Evolutionary conservation across 1,284 basidiomycete genomes (phyloP).

Genomic region (Rhodotorula sp.): DNA sequence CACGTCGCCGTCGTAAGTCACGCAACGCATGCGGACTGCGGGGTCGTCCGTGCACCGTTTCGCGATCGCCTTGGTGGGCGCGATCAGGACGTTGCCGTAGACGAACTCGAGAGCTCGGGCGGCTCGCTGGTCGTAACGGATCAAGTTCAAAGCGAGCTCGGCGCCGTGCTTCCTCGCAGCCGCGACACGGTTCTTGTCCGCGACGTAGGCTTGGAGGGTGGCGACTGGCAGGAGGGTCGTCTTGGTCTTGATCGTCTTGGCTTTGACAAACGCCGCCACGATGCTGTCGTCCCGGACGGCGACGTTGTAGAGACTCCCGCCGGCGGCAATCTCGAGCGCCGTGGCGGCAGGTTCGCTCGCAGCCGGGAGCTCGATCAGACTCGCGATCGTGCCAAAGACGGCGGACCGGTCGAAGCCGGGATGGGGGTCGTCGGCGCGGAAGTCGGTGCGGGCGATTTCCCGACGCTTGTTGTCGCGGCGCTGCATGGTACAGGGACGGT

Average conservation of each 20-base stretch:
- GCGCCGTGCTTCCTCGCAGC: slow-evolving; percentile 58
- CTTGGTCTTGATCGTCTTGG: slow-evolving; percentile 81
- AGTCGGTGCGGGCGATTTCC: slow-evolving; percentile 49
- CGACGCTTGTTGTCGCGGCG: slow-evolving; percentile 25
- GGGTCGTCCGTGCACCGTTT: slow-evolving; percentile 84
- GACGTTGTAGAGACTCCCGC: slow-evolving; percentile 82
- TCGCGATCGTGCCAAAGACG: slow-evolving; percentile 70
- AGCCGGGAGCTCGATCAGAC: slow-evolving; percentile 64
- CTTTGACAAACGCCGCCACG: slow-evolving; percentile 80
- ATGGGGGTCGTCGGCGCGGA: slow-evolving; percentile 43
- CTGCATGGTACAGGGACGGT: slow-evolving; percentile 4
- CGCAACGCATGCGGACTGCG: slow-evolving; percentile 71
- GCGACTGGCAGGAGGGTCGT: slow-evolving; percentile 86
- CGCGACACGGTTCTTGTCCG: slow-evolving; percentile 56
- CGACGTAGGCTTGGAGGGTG: slow-evolving; percentile 75
- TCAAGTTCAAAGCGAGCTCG: slow-evolving; percentile 78
- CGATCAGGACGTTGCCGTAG: slow-evolving; percentile 90
- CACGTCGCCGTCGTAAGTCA: slow-evolving; percentile 91
- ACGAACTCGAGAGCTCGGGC: slow-evolving; percentile 88
- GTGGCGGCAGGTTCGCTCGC: slow-evolving; percentile 64
- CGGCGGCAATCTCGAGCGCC: slow-evolving; percentile 91
- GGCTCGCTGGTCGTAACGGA: slow-evolving; percentile 83
- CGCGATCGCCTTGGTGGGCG: slow-evolving; percentile 83
- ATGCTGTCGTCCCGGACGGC: slow-evolving; percentile 86
- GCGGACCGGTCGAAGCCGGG: slow-evolving; percentile 80